These are phyloP conservation scores for Teunomyces gatunensis DNA, from an alignment of 805 yeast genomes.

Conservation along the genomic window DNA sequence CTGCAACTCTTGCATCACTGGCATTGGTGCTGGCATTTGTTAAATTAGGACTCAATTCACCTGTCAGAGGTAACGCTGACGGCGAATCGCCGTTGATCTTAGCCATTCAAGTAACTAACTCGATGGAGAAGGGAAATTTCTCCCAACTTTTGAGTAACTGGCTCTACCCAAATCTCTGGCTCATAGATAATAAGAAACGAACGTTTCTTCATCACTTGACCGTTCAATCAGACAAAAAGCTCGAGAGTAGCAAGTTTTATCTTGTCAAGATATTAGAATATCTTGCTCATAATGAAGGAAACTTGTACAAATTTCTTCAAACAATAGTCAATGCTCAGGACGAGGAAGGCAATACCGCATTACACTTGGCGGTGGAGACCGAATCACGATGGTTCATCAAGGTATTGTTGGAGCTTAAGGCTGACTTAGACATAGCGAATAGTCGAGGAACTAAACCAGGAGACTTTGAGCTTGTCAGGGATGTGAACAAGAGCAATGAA, in stretches of 20 bases:
- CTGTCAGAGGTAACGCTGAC: slow-evolving; percentile 35
- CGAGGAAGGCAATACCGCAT: slow-evolving; percentile 37
- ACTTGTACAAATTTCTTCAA: slow-evolving; percentile 17
- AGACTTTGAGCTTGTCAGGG: slow-evolving; percentile 75
- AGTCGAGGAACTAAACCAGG: slow-evolving; percentile 82
- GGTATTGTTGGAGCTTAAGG: slow-evolving; percentile 32
- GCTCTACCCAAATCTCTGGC: slow-evolving; percentile 59
- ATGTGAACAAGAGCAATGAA: slow-evolving; percentile 20
- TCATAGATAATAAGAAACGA: slow-evolving; percentile 60
- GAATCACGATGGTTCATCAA: slow-evolving; percentile 39
- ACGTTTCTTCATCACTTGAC: slow-evolving; percentile 87
- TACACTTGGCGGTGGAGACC: slow-evolving; percentile 41
- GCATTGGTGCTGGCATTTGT: slow-evolving; percentile 34
- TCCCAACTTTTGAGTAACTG: slow-evolving; percentile 59
- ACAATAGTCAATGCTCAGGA: slow-evolving; percentile 35
- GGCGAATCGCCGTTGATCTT: slow-evolving; percentile 53
- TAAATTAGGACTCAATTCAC: slow-evolving; percentile 33
- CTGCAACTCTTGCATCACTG: slow-evolving; percentile 38
- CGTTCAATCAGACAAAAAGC: slow-evolving; percentile 32
- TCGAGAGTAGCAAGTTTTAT: slow-evolving; percentile 36
- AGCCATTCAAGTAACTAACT: slow-evolving; percentile 79
- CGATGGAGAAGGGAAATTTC: slow-evolving; percentile 77
- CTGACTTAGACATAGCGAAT: slow-evolving; percentile 67
- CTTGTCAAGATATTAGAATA: slow-evolving; percentile 33
- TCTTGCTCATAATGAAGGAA: slow-evolving; percentile 22